Evolutionary conservation across 2,329 filamentous ascomycete genomes (phyloP).

Genomic region (Fonsecaea pedrosoi): DNA sequence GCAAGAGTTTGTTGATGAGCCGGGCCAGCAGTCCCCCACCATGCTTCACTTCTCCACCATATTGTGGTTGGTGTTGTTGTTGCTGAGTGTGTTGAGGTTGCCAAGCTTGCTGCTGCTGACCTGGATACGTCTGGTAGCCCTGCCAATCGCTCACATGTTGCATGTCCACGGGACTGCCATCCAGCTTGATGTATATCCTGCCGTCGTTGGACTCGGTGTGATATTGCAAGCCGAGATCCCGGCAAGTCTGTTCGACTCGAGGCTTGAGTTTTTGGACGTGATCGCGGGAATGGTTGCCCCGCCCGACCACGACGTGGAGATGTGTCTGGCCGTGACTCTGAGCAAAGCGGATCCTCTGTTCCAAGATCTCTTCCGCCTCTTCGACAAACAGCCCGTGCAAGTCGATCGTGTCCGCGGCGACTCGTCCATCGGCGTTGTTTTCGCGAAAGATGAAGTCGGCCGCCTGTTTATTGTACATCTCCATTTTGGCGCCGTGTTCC

Average conservation of each 20-base stretch:
- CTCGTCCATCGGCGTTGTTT: slow-evolving; percentile 81
- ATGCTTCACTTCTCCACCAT: slow-evolving; percentile 65
- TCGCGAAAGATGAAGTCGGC: slow-evolving; percentile 94
- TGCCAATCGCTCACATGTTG: slow-evolving; percentile 38
- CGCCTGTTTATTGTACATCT: slow-evolving; percentile 87
- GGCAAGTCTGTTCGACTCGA: slow-evolving; percentile 86
- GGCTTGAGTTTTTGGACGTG: slow-evolving; percentile 95
- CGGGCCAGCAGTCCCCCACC: slow-evolving; percentile 67
- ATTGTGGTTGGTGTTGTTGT: slow-evolving; percentile 50
- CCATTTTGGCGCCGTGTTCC: slow-evolving; percentile 80
- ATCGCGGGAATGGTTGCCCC: slow-evolving; percentile 82
- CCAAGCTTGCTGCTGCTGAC: slow-evolving; percentile 51
- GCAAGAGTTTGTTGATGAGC: slow-evolving; percentile 64
- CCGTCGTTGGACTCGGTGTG: slow-evolving; percentile 88
- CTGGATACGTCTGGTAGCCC: slow-evolving; percentile 44
- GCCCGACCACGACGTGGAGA: slow-evolving; percentile 94
- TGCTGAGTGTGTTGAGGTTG: slow-evolving; percentile 51
- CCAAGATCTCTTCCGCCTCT: slow-evolving; percentile 89
- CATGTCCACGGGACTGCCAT: slow-evolving; percentile 68
- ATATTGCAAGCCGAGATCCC: slow-evolving; percentile 81
- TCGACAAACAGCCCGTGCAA: slow-evolving; percentile 94
- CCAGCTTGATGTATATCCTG: slow-evolving; percentile 84
- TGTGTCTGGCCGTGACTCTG: slow-evolving; percentile 75
- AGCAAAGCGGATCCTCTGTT: slow-evolving; percentile 81
- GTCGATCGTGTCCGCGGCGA: slow-evolving; percentile 84